Percentiles rank a stretch among this genome's conserved stretches.
Conservation (phyloP, 2,329 filamentous ascomycete genomes). For the Trichoderma sp. region DNA sequence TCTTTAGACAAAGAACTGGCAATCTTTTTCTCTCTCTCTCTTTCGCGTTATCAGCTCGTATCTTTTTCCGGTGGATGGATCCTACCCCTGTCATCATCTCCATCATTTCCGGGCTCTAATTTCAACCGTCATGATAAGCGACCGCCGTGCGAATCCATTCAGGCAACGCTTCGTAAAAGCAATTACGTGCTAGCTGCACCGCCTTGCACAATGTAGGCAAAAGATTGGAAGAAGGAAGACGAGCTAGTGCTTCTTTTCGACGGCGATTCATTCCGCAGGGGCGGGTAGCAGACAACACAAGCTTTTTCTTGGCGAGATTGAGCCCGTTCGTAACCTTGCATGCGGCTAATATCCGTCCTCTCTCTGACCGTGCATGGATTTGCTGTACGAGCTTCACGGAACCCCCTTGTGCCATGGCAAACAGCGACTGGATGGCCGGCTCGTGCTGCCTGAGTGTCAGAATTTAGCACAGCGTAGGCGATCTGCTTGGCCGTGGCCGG, state of each 20-base stretch:
- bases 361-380: no score
- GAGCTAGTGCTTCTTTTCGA: neutral
- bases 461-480: neutral
- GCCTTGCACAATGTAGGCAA: neutral
- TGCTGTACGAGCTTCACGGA: neutral
- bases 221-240: neutral
- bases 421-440: neutral
- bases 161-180: neutral
- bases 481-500: neutral
- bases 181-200: neutral
- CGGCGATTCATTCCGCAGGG: neutral
- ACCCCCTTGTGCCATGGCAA: neutral
- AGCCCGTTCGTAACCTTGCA: neutral
- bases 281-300: neutral
- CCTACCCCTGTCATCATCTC: neutral
- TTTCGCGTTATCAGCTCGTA: neutral
- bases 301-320: neutral
- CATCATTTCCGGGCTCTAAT: slow-evolving; percentile 4
- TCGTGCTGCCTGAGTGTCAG: neutral
- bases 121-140: neutral
- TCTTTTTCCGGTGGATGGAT: neutral
- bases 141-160: no score
- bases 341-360: neutral
- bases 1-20: neutral
- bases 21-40: neutral